phyloP scores from a whole-genome alignment of 805 yeast species.

The Ogataea sp. region DNA sequence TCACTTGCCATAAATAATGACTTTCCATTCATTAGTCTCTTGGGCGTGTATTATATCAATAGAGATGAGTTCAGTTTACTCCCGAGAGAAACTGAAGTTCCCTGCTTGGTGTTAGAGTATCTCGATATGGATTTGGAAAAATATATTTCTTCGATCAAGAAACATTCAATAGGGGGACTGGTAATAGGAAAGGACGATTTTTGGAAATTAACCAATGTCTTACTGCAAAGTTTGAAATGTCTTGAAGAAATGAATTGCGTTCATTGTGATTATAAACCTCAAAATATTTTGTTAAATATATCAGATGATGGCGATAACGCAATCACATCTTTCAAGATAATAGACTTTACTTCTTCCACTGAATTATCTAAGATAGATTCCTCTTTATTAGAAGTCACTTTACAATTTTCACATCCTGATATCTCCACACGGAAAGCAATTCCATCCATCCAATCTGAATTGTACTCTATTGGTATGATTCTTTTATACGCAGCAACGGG shows the following conservation, averaged over 20 bases:
- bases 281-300: slow-evolving; percentile 30
- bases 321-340: slow-evolving; percentile 25
- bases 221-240: slow-evolving; percentile 18
- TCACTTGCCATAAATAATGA: background rate
- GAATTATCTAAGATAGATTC: slow-evolving; percentile 5
- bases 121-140: slow-evolving; percentile 20
- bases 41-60: slow-evolving; percentile 20
- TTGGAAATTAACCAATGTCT: slow-evolving; percentile 23
- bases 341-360: slow-evolving; percentile 39
- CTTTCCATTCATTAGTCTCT: slow-evolving; percentile 20
- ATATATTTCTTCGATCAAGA: slow-evolving; percentile 13
- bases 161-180: too few species aligned
- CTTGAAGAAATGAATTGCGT: slow-evolving; percentile 24
- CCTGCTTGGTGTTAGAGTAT: slow-evolving; percentile 20
- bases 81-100: slow-evolving; percentile 16
- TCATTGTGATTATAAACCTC: slow-evolving; percentile 42
- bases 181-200: slow-evolving; percentile 19
- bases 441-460: slow-evolving; percentile 26
- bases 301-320: slow-evolving; percentile 28
- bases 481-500: slow-evolving; percentile 39
- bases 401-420: slow-evolving; percentile 29
- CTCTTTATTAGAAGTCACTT: slow-evolving; percentile 24
- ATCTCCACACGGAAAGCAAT: background rate
- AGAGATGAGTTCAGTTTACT: slow-evolving; percentile 17
- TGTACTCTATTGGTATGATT: slow-evolving; percentile 38